phyloP scores from a whole-genome alignment of 2,329 filamentous ascomycete species.

The Trichoderma guizhouense region DNA sequence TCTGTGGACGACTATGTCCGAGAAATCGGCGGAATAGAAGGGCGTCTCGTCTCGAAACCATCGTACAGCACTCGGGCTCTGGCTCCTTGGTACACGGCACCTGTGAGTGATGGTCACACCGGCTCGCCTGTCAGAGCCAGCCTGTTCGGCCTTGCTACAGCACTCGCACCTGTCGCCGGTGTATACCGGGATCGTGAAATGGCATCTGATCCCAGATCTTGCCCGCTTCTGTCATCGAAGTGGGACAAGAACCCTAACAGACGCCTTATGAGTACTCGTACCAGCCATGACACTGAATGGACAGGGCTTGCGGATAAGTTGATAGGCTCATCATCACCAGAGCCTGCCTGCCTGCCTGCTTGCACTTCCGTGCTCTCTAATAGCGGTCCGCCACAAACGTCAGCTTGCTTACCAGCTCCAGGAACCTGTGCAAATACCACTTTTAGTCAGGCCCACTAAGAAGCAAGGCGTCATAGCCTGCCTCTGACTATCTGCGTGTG shows the following conservation, averaged over 20 bases:
- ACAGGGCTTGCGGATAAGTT: background rate
- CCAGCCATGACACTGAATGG: background rate
- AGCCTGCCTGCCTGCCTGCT: background rate
- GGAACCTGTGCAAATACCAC: background rate
- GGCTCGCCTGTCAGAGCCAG: conserved; percentile 15
- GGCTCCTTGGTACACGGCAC: background rate
- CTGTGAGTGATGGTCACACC: background rate
- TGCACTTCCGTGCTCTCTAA: background rate
- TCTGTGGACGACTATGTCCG: background rate
- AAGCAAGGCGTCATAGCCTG: background rate
- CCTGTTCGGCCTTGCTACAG: background rate
- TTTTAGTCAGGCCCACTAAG: background rate
- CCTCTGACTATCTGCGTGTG: background rate
- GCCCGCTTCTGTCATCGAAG: background rate
- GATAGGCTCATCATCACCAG: background rate
- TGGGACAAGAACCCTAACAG: background rate
- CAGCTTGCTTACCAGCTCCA: background rate
- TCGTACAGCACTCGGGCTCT: background rate
- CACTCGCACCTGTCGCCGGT: background rate
- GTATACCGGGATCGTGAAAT: conserved; percentile 2
- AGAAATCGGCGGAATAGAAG: background rate
- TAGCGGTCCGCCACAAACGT: background rate
- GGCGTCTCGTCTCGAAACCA: conserved; percentile 11
- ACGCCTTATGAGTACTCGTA: background rate
- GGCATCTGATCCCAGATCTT: conserved; percentile 11